Percentiles rank a stretch among this genome's conserved stretches.
phyloP scores from a whole-genome alignment of 1,284 basidiomycete species.

The Leccinum subrobustum region DNA sequence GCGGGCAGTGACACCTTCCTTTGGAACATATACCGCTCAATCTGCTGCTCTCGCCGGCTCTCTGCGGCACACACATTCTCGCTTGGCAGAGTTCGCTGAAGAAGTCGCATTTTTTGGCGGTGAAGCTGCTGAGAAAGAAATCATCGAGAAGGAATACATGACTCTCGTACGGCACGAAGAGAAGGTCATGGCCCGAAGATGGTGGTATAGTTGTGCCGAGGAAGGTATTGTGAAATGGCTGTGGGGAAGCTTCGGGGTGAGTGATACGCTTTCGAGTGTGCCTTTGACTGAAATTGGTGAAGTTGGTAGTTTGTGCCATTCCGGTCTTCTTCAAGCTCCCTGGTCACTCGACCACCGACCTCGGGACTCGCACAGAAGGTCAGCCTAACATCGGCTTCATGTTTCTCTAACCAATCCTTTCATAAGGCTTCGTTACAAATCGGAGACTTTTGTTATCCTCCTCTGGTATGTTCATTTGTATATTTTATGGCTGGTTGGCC shows the following conservation, averaged over 20 bases:
- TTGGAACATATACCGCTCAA: slow-evolving; percentile 86
- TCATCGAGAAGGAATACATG: slow-evolving; percentile 91
- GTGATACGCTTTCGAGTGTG: slow-evolving; percentile 26
- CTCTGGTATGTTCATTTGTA: slow-evolving; percentile 46
- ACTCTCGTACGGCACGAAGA: slow-evolving; percentile 88
- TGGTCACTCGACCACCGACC: slow-evolving; percentile 64
- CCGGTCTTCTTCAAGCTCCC: slow-evolving; percentile 92
- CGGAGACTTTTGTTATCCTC: slow-evolving; percentile 85
- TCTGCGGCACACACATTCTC: slow-evolving; percentile 89
- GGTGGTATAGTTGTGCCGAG: slow-evolving; percentile 91
- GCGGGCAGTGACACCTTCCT: slow-evolving; percentile 87
- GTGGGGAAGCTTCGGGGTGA: slow-evolving; percentile 91
- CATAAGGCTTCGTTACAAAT: slow-evolving; percentile 88
- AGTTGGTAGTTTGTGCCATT: slow-evolving; percentile 90
- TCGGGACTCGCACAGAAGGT: slow-evolving; percentile 89
- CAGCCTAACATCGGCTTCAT: slow-evolving; percentile 8
- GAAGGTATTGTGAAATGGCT: slow-evolving; percentile 98
- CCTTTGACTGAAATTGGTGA: slow-evolving; percentile 11
- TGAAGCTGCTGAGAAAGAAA: slow-evolving; percentile 88
- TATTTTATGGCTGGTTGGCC: neutral
- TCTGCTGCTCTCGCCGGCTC: slow-evolving; percentile 87
- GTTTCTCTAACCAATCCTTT: neutral
- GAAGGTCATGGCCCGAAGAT: slow-evolving; percentile 75
- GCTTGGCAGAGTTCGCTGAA: slow-evolving; percentile 92
- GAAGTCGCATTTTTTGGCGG: slow-evolving; percentile 94